Base-by-base conservation (phyloP, 2,329 filamentous ascomycete species). In the Colletotrichum sansevieriae region DNA sequence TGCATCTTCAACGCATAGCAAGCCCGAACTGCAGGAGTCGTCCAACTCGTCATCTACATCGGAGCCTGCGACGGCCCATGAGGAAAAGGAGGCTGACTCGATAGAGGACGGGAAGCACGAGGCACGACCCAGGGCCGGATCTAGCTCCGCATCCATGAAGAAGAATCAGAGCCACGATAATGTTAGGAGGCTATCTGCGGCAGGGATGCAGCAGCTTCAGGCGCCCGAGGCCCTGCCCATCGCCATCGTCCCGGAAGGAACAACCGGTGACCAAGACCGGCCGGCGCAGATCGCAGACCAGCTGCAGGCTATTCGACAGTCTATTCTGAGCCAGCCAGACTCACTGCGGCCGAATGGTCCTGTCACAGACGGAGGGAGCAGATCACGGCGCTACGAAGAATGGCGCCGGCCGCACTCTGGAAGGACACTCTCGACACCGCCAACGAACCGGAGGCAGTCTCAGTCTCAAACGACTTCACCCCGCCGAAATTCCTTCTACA, bases 221-320 rank as follows among this genome's bases (percentile, higher is more conserved):
- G 84, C 83, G 33, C 87, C 87, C 6, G 86, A 88, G 33, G 90
- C 88, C 1, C 78, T 91, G 2, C 88, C 88, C 12, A 76, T 90
- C 1, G 84, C 85, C 1, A 76, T 83, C 13, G 77, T 84, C 3
- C 75, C 77, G 72, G 75, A 73, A 78, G 71, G 76, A 79, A 73
- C 75, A 79, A 67, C 61, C 76, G 71, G 83, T 76, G 71, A 83
- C 76, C 70, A 77, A 74, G 83, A 83, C 39, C 73, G 76, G 2
- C 74, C 72, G 55, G 73, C 75, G 3, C 76, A 76, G 33, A 71
- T 80, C 71, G 72, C 76, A 3, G 76, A 80, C 3, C 78, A 80
- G 66, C 72, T 80, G 71, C 44, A 71, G 69, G 52, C 71, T 73
- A 72, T 66, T 61, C 75, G 75, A 33, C 74, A 74, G 66, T 74